phyloP scores from a whole-genome alignment of 2,329 filamentous ascomycete genomes.

The Xylaria sp. region DNA sequence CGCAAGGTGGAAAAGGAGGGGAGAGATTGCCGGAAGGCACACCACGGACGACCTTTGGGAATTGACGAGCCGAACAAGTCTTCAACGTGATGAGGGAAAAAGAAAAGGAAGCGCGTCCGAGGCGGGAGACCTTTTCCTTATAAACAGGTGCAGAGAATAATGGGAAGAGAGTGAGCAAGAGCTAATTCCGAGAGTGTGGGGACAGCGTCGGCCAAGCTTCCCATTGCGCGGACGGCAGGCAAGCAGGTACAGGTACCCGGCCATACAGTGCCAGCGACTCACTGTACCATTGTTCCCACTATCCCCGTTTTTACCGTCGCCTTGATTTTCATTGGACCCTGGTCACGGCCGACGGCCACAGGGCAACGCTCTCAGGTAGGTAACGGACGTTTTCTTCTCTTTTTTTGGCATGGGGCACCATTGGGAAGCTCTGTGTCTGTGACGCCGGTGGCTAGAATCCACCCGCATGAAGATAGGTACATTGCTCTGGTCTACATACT shows the following conservation, averaged over 20 bases:
- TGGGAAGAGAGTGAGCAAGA: constrained; percentile 24
- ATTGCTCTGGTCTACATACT: neutral
- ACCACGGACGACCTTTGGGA: constrained; percentile 34
- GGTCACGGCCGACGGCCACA: neutral
- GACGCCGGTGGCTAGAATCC: neutral
- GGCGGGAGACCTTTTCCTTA: constrained; percentile 26
- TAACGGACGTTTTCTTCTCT: too few relatives aligned
- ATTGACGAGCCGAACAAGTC: constrained; percentile 31
- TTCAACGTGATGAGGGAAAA: constrained; percentile 29
- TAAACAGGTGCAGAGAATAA: constrained; percentile 21
- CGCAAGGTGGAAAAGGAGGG: constrained; percentile 28
- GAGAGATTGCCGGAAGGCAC: constrained; percentile 33
- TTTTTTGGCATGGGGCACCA: too few relatives aligned
- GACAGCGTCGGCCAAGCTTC: constrained; percentile 22
- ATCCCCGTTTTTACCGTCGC: constrained; percentile 2
- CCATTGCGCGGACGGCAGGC: constrained; percentile 5
- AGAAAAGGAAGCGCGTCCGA: constrained; percentile 21
- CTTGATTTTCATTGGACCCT: constrained; percentile 17
- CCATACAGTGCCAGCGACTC: constrained; percentile 17
- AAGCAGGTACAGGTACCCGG: constrained; percentile 21
- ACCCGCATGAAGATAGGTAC: neutral
- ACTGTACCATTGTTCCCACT: constrained; percentile 16
- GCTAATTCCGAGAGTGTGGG: constrained; percentile 27
- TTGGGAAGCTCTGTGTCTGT: too few relatives aligned
- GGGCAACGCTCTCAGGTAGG: neutral